A percentile compares a stretch with the other conserved stretches of the same genome.
phyloP scores from a whole-genome alignment of 2,329 filamentous ascomycete genomes.

The Ambrosiella beaveri region DNA sequence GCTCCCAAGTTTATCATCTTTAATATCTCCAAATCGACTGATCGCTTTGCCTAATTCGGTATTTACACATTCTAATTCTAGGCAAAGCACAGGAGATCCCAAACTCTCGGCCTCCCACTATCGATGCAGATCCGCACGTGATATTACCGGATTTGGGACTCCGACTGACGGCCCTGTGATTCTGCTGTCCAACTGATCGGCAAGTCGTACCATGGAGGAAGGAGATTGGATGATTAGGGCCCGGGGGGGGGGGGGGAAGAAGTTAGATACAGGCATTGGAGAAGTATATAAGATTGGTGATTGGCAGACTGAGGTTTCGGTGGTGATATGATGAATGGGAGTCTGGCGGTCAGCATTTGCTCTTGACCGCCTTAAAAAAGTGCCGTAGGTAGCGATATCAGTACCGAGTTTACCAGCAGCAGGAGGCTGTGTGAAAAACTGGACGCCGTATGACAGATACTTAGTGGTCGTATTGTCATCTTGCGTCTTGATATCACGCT shows the following conservation, averaged over 20 bases:
- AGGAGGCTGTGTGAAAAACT: no score
- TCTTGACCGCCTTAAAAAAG: no score
- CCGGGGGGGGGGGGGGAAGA: background rate
- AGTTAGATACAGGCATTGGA: background rate
- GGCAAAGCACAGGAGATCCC: background rate
- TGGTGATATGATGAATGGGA: background rate
- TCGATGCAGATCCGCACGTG: background rate
- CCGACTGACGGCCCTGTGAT: background rate
- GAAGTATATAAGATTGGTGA: background rate
- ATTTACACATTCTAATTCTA: no score
- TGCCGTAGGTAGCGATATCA: no score
- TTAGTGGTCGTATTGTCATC: no score
- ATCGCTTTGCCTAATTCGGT: no score
- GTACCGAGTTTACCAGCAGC: no score
- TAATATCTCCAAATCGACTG: no score
- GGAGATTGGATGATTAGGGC: background rate
- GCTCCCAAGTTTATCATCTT: no score
- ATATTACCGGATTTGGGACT: background rate
- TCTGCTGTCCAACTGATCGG: background rate
- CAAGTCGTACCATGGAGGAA: constrained; percentile 3
- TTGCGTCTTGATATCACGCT: no score
- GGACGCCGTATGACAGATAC: no score
- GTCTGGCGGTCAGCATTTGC: background rate
- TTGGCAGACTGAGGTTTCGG: background rate
- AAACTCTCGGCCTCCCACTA: background rate